Percentiles rank a stretch among this genome's conserved stretches.
phyloP scores from a whole-genome alignment of 495 filamentous ascomycete genomes.

The Xylaria sp. region DNA sequence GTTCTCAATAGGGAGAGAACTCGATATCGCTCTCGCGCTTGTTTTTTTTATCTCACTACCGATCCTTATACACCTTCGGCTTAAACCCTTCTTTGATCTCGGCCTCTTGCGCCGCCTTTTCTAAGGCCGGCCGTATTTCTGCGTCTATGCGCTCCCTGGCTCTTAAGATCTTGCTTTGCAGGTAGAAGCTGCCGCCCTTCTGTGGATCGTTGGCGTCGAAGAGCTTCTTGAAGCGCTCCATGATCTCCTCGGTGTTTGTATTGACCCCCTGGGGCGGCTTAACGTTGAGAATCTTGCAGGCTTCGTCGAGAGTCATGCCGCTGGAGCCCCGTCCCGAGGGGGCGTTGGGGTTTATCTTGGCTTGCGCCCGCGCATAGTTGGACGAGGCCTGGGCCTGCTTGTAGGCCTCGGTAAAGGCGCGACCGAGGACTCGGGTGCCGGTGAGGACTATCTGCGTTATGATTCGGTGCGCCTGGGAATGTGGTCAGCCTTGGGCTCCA shows the following conservation, averaged over 20 bases:
- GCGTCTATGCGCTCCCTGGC: conserved; percentile 91
- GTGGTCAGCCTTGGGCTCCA: conserved; percentile 10
- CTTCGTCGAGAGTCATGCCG: conserved; percentile 91
- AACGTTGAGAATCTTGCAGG: conserved; percentile 97
- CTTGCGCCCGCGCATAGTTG: conserved; percentile 76
- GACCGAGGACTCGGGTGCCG: conserved; percentile 88
- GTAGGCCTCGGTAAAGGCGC: conserved; percentile 90
- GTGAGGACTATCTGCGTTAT: conserved; percentile 91
- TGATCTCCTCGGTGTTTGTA: conserved; percentile 75
- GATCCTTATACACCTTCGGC: conserved; percentile 92
- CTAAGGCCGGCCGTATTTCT: conserved; percentile 65
- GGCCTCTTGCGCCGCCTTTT: conserved; percentile 62
- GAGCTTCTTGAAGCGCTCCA: conserved; percentile 89
- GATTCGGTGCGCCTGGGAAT: conserved; percentile 84
- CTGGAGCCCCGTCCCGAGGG: conserved; percentile 54
- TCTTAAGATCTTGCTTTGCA: conserved; percentile 94
- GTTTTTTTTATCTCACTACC: conserved; percentile 51
- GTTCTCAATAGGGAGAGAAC: conserved; percentile 16
- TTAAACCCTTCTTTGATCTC: conserved; percentile 87
- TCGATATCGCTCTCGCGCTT: conserved; percentile 20
- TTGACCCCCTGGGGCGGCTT: conserved; percentile 83
- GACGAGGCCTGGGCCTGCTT: conserved; percentile 87
- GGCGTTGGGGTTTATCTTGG: conserved; percentile 55
- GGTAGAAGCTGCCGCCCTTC: conserved; percentile 96
- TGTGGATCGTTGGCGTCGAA: conserved; percentile 94